These are phyloP conservation scores for Toxoplasma gondii DNA, from an alignment of 169 alveolate genomes.

Conservation along the genomic window DNA sequence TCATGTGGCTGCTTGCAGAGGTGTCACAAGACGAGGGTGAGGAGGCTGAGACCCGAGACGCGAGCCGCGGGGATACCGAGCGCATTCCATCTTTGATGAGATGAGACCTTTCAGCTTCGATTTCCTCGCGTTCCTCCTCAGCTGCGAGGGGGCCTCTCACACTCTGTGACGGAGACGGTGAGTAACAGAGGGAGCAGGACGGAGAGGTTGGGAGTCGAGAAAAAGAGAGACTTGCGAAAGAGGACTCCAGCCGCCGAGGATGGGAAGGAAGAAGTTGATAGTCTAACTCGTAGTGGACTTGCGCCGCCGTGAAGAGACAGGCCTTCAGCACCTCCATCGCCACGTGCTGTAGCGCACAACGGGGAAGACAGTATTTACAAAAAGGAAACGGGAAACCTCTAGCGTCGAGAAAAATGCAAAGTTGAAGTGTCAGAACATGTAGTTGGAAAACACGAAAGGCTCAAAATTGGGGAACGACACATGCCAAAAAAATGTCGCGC, in stretches of 20 bases:
- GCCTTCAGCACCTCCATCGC: conserved; percentile 46
- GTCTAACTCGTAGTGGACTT: conserved; percentile 21
- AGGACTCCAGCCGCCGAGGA: neutral
- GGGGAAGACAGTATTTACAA: neutral
- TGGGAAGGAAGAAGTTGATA: conserved; percentile 31
- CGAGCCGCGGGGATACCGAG: neutral
- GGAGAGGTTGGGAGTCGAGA: neutral
- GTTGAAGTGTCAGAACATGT: neutral
- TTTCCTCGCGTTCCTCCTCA: conserved; percentile 20
- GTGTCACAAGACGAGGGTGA: no score
- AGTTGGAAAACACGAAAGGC: neutral
- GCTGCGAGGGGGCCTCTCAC: conserved; percentile 8
- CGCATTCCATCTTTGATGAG: neutral
- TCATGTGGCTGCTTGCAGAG: no score
- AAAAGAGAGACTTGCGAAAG: neutral
- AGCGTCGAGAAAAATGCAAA: neutral
- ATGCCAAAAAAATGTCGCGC: neutral
- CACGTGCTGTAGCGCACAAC: neutral
- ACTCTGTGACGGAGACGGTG: neutral
- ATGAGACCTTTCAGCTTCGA: neutral
- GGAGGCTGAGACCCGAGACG: neutral
- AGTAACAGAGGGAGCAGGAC: neutral
- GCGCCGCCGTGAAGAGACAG: conserved; percentile 34
- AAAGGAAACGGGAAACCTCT: neutral
- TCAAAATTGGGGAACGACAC: neutral